Conservation (phyloP, 2,329 filamentous ascomycete genomes). For the Mariannaea elegans region DNA sequence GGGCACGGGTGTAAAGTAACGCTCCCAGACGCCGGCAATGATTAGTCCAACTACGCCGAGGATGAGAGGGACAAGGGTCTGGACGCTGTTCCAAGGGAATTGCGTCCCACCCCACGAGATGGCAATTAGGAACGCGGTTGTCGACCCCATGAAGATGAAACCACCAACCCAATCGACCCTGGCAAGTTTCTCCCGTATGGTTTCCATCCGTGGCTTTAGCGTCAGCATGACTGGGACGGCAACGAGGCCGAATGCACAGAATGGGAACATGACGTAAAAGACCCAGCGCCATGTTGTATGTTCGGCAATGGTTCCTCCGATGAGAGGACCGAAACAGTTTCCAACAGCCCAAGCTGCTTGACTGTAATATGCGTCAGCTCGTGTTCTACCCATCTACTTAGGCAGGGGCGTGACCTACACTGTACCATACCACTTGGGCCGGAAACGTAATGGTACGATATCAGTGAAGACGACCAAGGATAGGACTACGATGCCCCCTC, state of each 20-base stretch:
- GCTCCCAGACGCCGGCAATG: background rate
- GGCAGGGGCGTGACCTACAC: background rate
- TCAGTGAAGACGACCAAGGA: background rate
- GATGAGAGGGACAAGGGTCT: background rate
- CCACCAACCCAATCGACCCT: background rate
- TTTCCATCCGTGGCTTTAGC: background rate
- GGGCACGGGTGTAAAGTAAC: background rate
- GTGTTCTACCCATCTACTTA: background rate
- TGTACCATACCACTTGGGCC: background rate
- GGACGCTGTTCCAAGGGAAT: background rate
- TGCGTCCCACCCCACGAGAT: background rate
- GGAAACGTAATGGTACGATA: background rate
- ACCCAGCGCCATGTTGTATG: constrained; percentile 1
- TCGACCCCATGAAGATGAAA: background rate
- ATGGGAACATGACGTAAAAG: constrained; percentile 5
- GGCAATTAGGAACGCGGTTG: background rate
- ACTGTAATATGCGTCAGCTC: background rate
- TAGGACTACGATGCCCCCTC: background rate
- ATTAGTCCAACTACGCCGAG: background rate
- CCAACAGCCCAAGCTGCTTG: background rate
- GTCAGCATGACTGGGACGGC: background rate
- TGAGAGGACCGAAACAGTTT: background rate
- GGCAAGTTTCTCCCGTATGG: background rate
- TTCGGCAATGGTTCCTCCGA: background rate
- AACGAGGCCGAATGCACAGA: background rate